These are phyloP conservation scores for Kockiozyma suomiensis DNA, from an alignment of 805 yeast genomes.

Conservation along the genomic window DNA sequence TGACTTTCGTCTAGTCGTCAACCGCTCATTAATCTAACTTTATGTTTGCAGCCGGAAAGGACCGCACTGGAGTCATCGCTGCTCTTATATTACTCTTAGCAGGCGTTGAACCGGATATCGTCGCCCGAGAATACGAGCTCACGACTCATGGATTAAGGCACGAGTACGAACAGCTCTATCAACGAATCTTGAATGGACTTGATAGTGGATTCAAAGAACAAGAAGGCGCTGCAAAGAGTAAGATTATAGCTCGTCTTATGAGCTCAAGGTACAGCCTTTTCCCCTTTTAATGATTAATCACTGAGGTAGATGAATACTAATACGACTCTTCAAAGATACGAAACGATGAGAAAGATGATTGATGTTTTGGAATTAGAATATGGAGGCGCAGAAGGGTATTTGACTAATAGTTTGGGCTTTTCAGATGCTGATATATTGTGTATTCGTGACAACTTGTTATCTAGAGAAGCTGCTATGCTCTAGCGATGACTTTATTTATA, in stretches of 20 bases:
- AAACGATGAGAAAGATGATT: slow-evolving; percentile 13
- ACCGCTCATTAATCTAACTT: neutral
- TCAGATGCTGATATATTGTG: slow-evolving; percentile 6
- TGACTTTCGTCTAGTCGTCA: too few species aligned
- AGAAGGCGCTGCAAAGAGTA: neutral
- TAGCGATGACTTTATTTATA: neutral
- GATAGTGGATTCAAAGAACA: slow-evolving; percentile 7
- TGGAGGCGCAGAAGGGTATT: slow-evolving; percentile 34
- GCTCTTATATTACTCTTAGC: slow-evolving; percentile 65
- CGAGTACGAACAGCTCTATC: neutral
- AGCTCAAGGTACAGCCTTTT: slow-evolving; percentile 5
- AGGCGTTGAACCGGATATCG: slow-evolving; percentile 66
- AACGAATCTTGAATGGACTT: neutral
- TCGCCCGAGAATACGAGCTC: slow-evolving; percentile 76
- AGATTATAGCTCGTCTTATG: neutral
- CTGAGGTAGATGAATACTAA: too few species aligned
- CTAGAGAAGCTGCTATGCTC: neutral
- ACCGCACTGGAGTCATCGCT: slow-evolving; percentile 74
- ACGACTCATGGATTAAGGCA: slow-evolving; percentile 61
- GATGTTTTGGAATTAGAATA: slow-evolving; percentile 29
- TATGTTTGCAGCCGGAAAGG: slow-evolving; percentile 68
- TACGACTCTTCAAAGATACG: too few species aligned
- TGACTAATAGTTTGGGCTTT: slow-evolving; percentile 5
- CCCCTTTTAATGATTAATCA: too few species aligned
- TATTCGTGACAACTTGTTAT: neutral